Conservation (phyloP, 805 yeast species). For the Dipodascus albidus region DNA sequence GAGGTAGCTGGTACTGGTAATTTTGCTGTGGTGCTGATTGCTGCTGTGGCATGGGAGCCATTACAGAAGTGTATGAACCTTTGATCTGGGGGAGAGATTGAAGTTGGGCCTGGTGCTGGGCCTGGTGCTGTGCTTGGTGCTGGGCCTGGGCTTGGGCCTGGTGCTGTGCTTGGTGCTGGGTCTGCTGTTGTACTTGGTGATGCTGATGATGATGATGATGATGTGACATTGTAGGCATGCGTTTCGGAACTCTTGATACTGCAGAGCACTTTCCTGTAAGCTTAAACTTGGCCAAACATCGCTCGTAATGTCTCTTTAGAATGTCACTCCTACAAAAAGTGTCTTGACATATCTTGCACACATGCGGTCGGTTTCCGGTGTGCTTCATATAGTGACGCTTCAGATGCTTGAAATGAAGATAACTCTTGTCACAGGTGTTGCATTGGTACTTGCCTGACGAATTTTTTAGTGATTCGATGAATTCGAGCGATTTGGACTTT, state of each 20-base stretch:
- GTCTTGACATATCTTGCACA: conserved; percentile 54
- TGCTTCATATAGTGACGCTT: conserved; percentile 75
- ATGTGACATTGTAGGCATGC: background rate
- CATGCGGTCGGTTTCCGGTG: conserved; percentile 76
- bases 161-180: no score
- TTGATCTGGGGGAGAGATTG: background rate
- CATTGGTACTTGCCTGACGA: conserved; percentile 7
- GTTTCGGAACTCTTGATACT: conserved; percentile 10
- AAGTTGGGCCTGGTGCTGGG: no score
- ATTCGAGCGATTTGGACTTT: background rate
- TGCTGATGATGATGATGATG: background rate
- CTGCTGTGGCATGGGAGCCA: background rate
- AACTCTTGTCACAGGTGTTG: conserved; percentile 16
- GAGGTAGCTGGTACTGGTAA: background rate
- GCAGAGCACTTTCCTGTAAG: conserved; percentile 9
- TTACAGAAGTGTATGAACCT: background rate
- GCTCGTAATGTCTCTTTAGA: conserved; percentile 13
- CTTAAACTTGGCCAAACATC: conserved; percentile 10
- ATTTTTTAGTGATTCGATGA: background rate
- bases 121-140: no score
- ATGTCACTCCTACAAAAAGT: conserved; percentile 16
- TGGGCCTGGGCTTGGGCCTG: no score
- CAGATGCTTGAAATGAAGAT: conserved; percentile 50
- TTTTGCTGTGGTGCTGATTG: background rate
- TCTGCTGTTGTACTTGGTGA: background rate